Percentiles rank a stretch among this genome's conserved stretches.
These are phyloP conservation scores for Eimeria falciformis DNA, from an alignment of 169 alveolate genomes.

Conservation along the genomic window DNA sequence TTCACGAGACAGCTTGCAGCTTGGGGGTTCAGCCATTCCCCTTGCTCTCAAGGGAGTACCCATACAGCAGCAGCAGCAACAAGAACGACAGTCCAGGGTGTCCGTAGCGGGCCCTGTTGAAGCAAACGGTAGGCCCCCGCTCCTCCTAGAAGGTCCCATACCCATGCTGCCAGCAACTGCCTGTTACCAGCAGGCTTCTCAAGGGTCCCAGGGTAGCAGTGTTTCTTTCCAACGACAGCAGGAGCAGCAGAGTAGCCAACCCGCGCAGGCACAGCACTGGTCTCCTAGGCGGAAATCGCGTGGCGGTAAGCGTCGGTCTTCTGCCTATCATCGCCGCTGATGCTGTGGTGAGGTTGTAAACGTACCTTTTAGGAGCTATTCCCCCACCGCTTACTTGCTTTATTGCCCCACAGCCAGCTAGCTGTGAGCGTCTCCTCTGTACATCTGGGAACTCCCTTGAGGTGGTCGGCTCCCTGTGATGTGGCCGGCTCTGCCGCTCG, in stretches of 20 bases:
- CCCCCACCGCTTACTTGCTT: too few relatives aligned
- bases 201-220: not conserved
- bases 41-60: constrained; percentile 38
- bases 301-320: too few relatives aligned
- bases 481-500: too few relatives aligned
- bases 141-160: constrained; percentile 16
- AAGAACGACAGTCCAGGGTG: constrained; percentile 1
- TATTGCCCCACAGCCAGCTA: too few relatives aligned
- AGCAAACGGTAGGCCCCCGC: constrained; percentile 63
- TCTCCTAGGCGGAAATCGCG: too few relatives aligned
- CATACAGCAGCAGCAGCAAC: constrained; percentile 50
- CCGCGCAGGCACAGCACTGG: constrained; percentile 1
- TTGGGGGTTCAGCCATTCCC: not conserved
- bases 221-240: not conserved
- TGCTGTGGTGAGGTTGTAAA: not conserved
- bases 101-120: constrained; percentile 49
- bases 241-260: constrained; percentile 17
- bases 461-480: too few relatives aligned
- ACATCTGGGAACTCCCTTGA: too few relatives aligned
- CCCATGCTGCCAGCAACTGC: not conserved
- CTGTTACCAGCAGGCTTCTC: too few relatives aligned
- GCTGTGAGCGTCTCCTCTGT: too few relatives aligned
- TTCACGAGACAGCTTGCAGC: constrained; percentile 11
- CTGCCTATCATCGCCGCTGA: too few relatives aligned
- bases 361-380: not conserved